Base-by-base conservation (phyloP, 352 stramenopile genomes). In the Phytophthora syringae region DNA sequence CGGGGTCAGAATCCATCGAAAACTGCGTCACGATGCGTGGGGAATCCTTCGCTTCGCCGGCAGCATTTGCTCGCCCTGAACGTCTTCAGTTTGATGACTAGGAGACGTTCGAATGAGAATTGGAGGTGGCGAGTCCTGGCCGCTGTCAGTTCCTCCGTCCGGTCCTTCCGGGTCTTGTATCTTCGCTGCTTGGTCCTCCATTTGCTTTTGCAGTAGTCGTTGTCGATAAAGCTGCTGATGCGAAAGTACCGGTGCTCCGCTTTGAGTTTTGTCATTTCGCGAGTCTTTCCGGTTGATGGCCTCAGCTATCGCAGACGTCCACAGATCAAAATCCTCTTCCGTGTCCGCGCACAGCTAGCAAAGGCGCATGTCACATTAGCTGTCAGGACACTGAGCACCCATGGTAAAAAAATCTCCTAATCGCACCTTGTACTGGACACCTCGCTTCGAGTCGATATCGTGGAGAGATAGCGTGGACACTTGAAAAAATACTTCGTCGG, bases 401-500 rank as follows among this genome's bases (percentile, higher is more conserved):
- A 25, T 11, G 28, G 16, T 11, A 13, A 30, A 6, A 39, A 7
- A 39, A 51, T 21, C 18, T 43, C 9, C 3, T 32, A 43, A 1
- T 55, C 59, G 20, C 74, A 92, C 83, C 78, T 95, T 95, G 73
- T 91, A 93, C 63, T 95, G 83, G 3, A 91, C 69, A 0, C 87
- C 85, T n/a, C 84, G 82, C 44, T 93, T 93, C 7, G 83, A 91
- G 24, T 93, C 87, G 30, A 92, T 89, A 27, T 93, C 82, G 13
- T 88, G 79, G 16, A 95, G 64, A 15, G 80, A 82, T 0, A 93
- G 59, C 21, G 82, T 93, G 15, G 87, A 93, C 0, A 93, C 85
- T 62, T 95, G 87, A 44, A 95, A 95, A 93, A 93, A 57, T 82
- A 93, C n/a, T 76, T 79, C 18, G 86, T 93, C 25, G 87, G 87